Base-by-base conservation (phyloP, 257 asterid species). In the Solanum bukasovii region DNA sequence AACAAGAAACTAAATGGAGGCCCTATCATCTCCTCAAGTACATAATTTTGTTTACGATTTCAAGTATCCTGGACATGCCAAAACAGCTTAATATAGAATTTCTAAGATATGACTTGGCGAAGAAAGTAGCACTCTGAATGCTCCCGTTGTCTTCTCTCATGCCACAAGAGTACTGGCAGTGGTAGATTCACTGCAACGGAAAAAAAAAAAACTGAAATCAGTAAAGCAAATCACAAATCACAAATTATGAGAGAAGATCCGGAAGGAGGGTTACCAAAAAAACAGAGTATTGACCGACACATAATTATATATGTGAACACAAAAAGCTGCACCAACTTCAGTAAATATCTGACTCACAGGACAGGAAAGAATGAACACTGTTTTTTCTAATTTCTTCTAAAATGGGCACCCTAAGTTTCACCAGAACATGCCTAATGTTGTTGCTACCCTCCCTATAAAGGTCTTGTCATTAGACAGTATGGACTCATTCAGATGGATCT, bases 111-210 rank as follows among this genome's bases (percentile, higher is more conserved):
- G 44, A 81, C 42, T 29, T 9, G 67, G 34, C 85, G 9, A 27
- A 42, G 84, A 7, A 78, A 25, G 84, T 14, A 42, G 65, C 37
- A 81, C 37, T 40, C 61, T 2, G 5, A 31, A 16, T 49, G 29
- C 70, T 25, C 10, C 29, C 16, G n/a, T 18, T 52, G 3, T 86
- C 42, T 44, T 79, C 87, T 84, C 83, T 25, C 81, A 93, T 23
- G 94, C 94, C 91, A 93, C 96, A 13, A 93, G 94, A 20, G 96
- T 93, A 90, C 95, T 93, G 90, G 95, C 96, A 40, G 96, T 93
- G 85, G 95, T 93, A 6, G 96, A 93, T 63, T 93, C 96, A 16
- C 96, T 93, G 95, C 91, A 89, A 75, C 82, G 11, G 31, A 14
- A 52, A 52, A 52, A 46, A 16, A 16, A 56, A 73, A 84, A 86